These are phyloP conservation scores for Aaosphaeria arxii DNA, from an alignment of 2,329 filamentous ascomycete genomes.

Conservation along the genomic window DNA sequence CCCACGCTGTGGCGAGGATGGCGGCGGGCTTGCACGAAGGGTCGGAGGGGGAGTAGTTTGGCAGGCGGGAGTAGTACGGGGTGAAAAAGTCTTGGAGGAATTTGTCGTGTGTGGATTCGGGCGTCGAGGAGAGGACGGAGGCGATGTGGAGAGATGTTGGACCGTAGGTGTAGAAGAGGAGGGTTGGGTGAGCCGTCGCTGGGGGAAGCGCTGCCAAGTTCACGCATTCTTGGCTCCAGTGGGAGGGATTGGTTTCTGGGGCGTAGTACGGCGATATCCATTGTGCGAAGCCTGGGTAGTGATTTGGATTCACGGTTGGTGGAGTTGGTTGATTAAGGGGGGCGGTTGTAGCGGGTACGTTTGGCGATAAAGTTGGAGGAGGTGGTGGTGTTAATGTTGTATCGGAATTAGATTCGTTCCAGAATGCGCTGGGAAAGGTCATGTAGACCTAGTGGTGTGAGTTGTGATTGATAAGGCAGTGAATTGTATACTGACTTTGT, in stretches of 20 bases:
- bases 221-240: slow-evolving; percentile 74
- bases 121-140: slow-evolving; percentile 26
- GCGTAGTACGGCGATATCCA: slow-evolving; percentile 73
- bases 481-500: slow-evolving; percentile 55
- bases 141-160: slow-evolving; percentile 37
- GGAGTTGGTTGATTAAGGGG: slow-evolving; percentile 30
- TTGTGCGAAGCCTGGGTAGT: slow-evolving; percentile 66
- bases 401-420: slow-evolving; percentile 47
- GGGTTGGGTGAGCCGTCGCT: slow-evolving; percentile 66
- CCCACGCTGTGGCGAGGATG: slow-evolving; percentile 73
- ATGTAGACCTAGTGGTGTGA: slow-evolving; percentile 37
- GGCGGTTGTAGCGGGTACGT: slow-evolving; percentile 36
- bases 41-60: slow-evolving; percentile 57
- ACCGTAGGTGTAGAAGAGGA: slow-evolving; percentile 80
- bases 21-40: slow-evolving; percentile 60
- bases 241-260: slow-evolving; percentile 55
- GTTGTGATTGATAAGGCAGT: neutral
- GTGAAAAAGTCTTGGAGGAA: slow-evolving; percentile 62
- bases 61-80: slow-evolving; percentile 75
- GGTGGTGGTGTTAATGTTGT: neutral
- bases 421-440: slow-evolving; percentile 74
- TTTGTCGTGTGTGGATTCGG: slow-evolving; percentile 41
- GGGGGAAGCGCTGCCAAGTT: slow-evolving; percentile 68
- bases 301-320: slow-evolving; percentile 19
- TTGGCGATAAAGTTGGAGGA: slow-evolving; percentile 9